Evolutionary conservation across 2,329 filamentous ascomycete species (phyloP).

Genomic region (Diaporthe citri): DNA sequence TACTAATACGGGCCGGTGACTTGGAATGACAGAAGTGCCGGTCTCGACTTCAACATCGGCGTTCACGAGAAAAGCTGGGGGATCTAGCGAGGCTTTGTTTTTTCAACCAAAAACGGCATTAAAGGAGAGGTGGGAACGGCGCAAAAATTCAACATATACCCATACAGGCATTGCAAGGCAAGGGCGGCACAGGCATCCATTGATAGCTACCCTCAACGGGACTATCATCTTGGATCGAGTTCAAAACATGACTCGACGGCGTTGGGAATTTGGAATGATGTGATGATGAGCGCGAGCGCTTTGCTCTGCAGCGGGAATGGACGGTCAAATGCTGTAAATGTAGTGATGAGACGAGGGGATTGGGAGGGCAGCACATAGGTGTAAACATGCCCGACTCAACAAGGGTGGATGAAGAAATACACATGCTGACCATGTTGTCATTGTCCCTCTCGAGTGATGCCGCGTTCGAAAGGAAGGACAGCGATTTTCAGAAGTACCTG

Average conservation of each 20-base stretch:
- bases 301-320: constrained; percentile 2
- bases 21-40: constrained; percentile 11
- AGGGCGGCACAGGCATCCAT: constrained; percentile 33
- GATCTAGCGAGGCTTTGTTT: constrained; percentile 40
- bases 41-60: constrained; percentile 70
- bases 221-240: constrained; percentile 39
- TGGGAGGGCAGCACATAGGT: not conserved
- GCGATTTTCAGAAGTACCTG: not conserved
- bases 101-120: constrained; percentile 41
- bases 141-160: constrained; percentile 43
- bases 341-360: constrained; percentile 9
- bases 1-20: constrained; percentile 46
- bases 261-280: constrained; percentile 33
- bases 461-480: not conserved
- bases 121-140: constrained; percentile 36
- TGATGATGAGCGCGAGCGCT: constrained; percentile 22
- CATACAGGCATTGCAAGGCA: constrained; percentile 41
- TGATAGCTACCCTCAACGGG: constrained; percentile 42
- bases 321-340: constrained; percentile 19
- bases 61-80: constrained; percentile 50
- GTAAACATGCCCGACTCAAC: constrained; percentile 15
- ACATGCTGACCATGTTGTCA: not conserved
- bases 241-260: constrained; percentile 35
- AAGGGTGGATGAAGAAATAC: not conserved
- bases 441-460: not conserved